Evolutionary conservation across 176 grass and related monocot genomes (phyloP).

Genomic region (Miscanthus lutarioriparius): DNA sequence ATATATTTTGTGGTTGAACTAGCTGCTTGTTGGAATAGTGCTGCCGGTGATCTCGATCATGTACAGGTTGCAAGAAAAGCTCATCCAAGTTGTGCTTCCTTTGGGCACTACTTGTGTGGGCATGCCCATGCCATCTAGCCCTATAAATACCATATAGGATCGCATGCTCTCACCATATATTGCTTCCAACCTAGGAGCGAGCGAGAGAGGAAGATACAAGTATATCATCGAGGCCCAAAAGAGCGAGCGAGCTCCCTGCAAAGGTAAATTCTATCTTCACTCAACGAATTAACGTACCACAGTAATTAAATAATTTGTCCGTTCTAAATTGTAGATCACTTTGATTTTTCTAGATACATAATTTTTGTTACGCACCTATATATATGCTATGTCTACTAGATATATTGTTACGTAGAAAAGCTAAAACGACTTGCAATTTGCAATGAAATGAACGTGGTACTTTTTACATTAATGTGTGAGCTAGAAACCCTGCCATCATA

Average conservation of each 20-base stretch:
- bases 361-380: not conserved
- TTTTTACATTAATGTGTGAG: not conserved
- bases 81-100: conserved; percentile 33
- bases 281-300: not conserved
- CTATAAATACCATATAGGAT: conserved; percentile 44
- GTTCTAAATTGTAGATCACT: not conserved
- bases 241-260: not conserved
- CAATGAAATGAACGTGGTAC: not conserved
- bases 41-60: not conserved
- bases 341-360: not conserved
- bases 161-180: not conserved
- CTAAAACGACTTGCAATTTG: not conserved
- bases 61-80: conserved; percentile 25
- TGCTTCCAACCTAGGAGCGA: not conserved
- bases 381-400: not conserved
- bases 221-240: not conserved
- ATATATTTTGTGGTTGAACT: not conserved
- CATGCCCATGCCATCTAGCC: not conserved
- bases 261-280: not conserved
- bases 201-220: not conserved
- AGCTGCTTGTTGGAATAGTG: conserved; percentile 5
- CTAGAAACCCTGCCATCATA: not conserved
- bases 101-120: conserved; percentile 24
- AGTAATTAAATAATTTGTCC: not conserved
- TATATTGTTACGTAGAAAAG: not conserved